These are phyloP conservation scores for Globisporangium nodosum DNA, from an alignment of 352 stramenopile species.

Conservation along the genomic window DNA sequence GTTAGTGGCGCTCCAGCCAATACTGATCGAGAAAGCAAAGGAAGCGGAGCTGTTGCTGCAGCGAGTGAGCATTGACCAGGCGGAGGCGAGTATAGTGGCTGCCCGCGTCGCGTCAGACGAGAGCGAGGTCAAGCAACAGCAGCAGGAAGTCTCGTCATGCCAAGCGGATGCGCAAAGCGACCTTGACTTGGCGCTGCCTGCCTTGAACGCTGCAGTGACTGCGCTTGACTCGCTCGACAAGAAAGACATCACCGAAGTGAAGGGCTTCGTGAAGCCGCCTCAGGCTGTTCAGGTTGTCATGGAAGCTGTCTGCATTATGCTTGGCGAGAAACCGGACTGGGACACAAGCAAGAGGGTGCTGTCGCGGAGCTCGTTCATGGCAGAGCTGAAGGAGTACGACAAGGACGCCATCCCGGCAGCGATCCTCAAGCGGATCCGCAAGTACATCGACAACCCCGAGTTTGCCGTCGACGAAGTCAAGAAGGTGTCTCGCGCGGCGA, in stretches of 20 bases:
- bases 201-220: slow-evolving; percentile 63
- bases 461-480: slow-evolving; percentile 81
- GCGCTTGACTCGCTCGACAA: slow-evolving; percentile 81
- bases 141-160: slow-evolving; percentile 49
- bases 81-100: slow-evolving; percentile 39
- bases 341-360: slow-evolving; percentile 80
- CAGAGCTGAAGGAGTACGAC: slow-evolving; percentile 82
- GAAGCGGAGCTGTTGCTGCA: slow-evolving; percentile 58
- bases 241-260: slow-evolving; percentile 85
- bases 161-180: slow-evolving; percentile 73
- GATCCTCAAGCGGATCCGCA: slow-evolving; percentile 70
- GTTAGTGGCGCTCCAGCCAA: slow-evolving; percentile 79
- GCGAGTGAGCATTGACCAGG: slow-evolving; percentile 60
- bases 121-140: slow-evolving; percentile 54
- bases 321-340: slow-evolving; percentile 81
- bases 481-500: slow-evolving; percentile 73
- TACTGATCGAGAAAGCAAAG: slow-evolving; percentile 48
- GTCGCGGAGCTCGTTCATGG: slow-evolving; percentile 67
- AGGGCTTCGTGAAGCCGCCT: slow-evolving; percentile 80
- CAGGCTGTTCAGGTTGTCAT: slow-evolving; percentile 83
- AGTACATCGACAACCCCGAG: slow-evolving; percentile 82
- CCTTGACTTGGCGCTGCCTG: slow-evolving; percentile 65
- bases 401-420: slow-evolving; percentile 63
- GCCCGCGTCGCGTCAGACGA: slow-evolving; percentile 54
- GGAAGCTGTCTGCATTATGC: slow-evolving; percentile 86